Evolutionary conservation across 176 grass and related monocot genomes (phyloP).

Genomic region (Miscanthus lutarioriparius): DNA sequence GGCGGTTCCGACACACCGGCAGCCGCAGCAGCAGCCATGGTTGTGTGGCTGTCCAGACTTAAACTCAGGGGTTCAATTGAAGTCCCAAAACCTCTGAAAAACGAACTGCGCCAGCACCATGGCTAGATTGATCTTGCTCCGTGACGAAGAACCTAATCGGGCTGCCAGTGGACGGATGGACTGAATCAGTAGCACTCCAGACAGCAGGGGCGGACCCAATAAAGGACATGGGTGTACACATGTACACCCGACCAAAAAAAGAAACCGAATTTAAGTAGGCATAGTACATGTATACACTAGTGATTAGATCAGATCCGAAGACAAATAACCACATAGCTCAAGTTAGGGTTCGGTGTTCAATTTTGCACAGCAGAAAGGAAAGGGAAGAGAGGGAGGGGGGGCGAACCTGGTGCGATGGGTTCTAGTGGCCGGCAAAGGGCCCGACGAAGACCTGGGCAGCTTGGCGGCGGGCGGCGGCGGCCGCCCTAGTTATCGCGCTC

Average conservation of each 20-base stretch:
- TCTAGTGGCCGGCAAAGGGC: background rate
- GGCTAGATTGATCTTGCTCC: background rate
- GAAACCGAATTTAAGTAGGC: background rate
- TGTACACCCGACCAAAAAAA: background rate
- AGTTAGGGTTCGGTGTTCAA: background rate
- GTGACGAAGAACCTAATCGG: background rate
- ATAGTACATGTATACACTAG: background rate
- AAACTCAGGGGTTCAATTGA: background rate
- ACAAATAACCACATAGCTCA: background rate
- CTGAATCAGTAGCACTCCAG: background rate
- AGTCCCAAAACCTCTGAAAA: background rate
- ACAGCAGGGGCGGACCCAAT: background rate
- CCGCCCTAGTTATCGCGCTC: background rate
- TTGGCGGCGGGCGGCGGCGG: background rate
- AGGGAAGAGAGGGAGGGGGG: background rate
- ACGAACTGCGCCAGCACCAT: background rate
- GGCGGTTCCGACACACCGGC: conserved; percentile 54
- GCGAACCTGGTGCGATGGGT: background rate
- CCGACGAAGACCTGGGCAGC: background rate
- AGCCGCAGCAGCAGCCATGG: conserved; percentile 30
- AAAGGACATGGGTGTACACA: background rate
- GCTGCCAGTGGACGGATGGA: background rate
- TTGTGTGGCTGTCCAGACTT: background rate
- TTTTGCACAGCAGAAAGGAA: background rate
- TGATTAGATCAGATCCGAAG: background rate